Evolutionary conservation across 495 filamentous ascomycete genomes (phyloP).

Genomic region (Penicillium fimorum): DNA sequence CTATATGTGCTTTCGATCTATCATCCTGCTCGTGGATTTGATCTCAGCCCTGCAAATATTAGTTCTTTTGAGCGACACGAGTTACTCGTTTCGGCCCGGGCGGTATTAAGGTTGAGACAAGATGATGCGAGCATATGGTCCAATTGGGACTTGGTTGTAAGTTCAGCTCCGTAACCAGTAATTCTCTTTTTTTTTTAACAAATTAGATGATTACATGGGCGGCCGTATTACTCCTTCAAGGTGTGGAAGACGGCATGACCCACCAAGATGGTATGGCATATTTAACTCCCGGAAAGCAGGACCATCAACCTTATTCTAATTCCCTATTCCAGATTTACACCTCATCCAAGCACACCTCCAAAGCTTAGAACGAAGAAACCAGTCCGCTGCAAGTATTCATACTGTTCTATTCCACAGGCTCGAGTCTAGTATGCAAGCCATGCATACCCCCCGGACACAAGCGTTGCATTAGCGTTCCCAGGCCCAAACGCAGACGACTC

Average conservation of each 20-base stretch:
- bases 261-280: slow-evolving; percentile 35
- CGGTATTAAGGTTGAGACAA: slow-evolving; percentile 35
- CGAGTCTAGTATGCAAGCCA: slow-evolving; percentile 37
- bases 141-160: slow-evolving; percentile 42
- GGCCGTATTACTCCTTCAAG: slow-evolving; percentile 38
- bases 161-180: not conserved
- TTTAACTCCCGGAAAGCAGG: not conserved
- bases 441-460: slow-evolving; percentile 39
- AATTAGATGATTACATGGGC: slow-evolving; percentile 44
- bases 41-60: slow-evolving; percentile 39
- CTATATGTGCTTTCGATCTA: slow-evolving; percentile 47
- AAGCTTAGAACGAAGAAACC: slow-evolving; percentile 30
- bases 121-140: slow-evolving; percentile 45
- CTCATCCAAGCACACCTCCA: slow-evolving; percentile 37
- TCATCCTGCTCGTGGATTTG: slow-evolving; percentile 44
- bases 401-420: slow-evolving; percentile 32
- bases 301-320: not conserved
- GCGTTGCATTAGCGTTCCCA: slow-evolving; percentile 25
- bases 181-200: not conserved
- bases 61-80: slow-evolving; percentile 37
- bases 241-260: slow-evolving; percentile 40
- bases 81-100: slow-evolving; percentile 37
- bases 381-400: slow-evolving; percentile 35
- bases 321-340: slow-evolving; percentile 27
- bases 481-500: slow-evolving; percentile 26